Conservation (phyloP, 2,329 filamentous ascomycete species). For the Sordariomycetes sp. region DNA sequence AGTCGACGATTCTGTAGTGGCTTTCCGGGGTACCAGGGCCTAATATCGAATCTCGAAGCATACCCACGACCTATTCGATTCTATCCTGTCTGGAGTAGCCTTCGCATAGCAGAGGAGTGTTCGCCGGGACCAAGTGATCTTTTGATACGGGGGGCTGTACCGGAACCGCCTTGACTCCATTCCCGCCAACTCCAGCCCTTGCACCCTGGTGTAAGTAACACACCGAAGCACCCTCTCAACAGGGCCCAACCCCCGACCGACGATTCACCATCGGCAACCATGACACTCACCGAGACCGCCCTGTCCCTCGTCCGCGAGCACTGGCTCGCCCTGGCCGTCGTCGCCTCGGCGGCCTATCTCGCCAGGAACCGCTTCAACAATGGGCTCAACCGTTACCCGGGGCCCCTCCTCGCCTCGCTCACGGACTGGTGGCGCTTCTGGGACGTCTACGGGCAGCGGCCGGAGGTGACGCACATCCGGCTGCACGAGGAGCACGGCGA, state of each 20-base stretch:
- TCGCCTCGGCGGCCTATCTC: conserved; percentile 72
- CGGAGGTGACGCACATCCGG: conserved; percentile 56
- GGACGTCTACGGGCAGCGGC: conserved; percentile 53
- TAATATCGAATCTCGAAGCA: no score
- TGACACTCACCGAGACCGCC: conserved; percentile 1
- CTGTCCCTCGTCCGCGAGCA: conserved; percentile 49
- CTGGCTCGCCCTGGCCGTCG: conserved; percentile 88
- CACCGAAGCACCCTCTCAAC: background rate
- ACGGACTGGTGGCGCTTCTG: conserved; percentile 63
- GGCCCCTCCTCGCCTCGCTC: conserved; percentile 54
- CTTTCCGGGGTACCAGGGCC: no score
- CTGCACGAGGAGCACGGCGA: conserved; percentile 64
- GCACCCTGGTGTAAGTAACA: background rate
- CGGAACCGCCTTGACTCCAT: background rate
- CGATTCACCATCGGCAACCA: background rate
- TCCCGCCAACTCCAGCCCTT: background rate
- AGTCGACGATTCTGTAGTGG: no score
- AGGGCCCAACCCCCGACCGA: background rate
- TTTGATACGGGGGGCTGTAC: background rate
- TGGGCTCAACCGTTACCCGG: conserved; percentile 62
- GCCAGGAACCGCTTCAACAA: conserved; percentile 24
- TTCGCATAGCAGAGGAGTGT: no score
- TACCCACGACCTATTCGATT: no score
- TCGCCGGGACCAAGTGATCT: no score
- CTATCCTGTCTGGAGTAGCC: no score